Evolutionary conservation across 805 yeast genomes (phyloP).

Genomic region (Wickerhamiella occidentalis): DNA sequence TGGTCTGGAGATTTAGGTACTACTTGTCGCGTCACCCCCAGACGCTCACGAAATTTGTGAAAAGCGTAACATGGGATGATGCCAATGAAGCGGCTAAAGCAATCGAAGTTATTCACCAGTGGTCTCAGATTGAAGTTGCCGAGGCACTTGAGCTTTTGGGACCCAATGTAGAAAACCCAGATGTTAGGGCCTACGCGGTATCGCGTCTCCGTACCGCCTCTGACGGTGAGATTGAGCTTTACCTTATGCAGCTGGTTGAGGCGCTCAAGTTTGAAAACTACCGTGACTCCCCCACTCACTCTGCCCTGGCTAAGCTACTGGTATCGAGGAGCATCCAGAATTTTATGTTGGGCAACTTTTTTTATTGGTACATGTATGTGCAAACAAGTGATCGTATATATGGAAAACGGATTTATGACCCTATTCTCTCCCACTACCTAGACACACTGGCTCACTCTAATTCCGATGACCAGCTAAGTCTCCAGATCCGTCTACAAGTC

Average conservation of each 20-base stretch:
- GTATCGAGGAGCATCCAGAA: conserved; percentile 59
- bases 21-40: conserved; percentile 56
- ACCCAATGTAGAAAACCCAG: conserved; percentile 56
- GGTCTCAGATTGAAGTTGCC: conserved; percentile 69
- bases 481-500: conserved; percentile 41
- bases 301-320: conserved; percentile 43
- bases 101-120: conserved; percentile 52
- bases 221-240: conserved; percentile 69
- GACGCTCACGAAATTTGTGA: conserved; percentile 68
- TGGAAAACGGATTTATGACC: conserved; percentile 34
- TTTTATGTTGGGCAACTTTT: conserved; percentile 59
- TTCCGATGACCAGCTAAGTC: conserved; percentile 23
- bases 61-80: conserved; percentile 81
- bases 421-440: conserved; percentile 37
- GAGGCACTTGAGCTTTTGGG: conserved; percentile 81
- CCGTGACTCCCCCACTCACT: conserved; percentile 17
- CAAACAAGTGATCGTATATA: conserved; percentile 58
- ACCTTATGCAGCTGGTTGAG: conserved; percentile 79
- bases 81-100: conserved; percentile 70
- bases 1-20: conserved; percentile 85
- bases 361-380: conserved; percentile 87
- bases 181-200: conserved; percentile 79
- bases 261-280: conserved; percentile 69
- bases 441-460: conserved; percentile 27
- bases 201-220: conserved; percentile 65